Evolutionary conservation across 2,329 filamentous ascomycete species (phyloP).

Genomic region (Colletotrichum neosansevieriae): DNA sequence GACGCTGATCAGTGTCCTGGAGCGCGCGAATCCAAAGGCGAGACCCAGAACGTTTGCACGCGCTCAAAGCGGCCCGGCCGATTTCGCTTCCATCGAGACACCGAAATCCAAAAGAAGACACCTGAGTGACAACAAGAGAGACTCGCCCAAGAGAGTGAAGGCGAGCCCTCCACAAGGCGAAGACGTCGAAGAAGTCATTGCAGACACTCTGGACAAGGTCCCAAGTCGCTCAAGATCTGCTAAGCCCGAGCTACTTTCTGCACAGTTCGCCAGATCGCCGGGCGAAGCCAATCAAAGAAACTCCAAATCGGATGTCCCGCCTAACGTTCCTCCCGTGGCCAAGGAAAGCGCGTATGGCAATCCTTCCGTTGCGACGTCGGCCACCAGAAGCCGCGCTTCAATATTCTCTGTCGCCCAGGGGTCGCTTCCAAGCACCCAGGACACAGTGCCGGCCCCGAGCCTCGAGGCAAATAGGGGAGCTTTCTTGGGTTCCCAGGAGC

Average conservation of each 20-base stretch:
- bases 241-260: background rate
- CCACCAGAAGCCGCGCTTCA: slow-evolving; percentile 21
- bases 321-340: background rate
- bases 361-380: slow-evolving; percentile 4
- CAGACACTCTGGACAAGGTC: slow-evolving; percentile 12
- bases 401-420: slow-evolving; percentile 5
- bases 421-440: background rate
- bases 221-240: slow-evolving; percentile 26
- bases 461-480: background rate
- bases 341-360: background rate
- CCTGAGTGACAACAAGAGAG: background rate
- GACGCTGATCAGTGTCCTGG: slow-evolving; percentile 1
- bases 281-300: background rate
- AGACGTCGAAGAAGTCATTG: background rate
- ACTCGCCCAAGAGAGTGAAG: slow-evolving; percentile 20
- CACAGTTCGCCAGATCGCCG: background rate
- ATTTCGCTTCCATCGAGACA: background rate
- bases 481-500: background rate
- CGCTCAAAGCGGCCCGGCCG: background rate
- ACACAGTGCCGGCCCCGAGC: slow-evolving; percentile 14
- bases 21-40: background rate
- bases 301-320: background rate
- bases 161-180: background rate
- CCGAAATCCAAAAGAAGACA: slow-evolving; percentile 19
- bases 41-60: background rate